Base-by-base conservation (phyloP, 352 stramenopile species). In the Globisporangium iwayamae region DNA sequence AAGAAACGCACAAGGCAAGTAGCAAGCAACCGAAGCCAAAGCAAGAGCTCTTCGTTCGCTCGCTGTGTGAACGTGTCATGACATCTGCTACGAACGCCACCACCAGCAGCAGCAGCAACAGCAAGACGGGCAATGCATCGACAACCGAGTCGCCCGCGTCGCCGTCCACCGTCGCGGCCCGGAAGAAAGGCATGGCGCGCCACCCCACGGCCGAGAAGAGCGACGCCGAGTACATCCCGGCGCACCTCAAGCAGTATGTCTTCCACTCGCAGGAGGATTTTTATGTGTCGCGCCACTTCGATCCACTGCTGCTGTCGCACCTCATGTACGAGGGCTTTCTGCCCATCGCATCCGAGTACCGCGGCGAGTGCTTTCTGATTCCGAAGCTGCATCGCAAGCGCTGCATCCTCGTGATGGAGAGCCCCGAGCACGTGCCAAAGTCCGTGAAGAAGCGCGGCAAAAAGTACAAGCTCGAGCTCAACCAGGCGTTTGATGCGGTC, bases 311-410 rank as follows among this genome's bases (percentile, higher is more conserved):
- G 47, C 73, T 98, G 32, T 82, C 77, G 50, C 90, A 97, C 67
- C 77, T 98, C 54, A 98, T 98, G 90, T 89, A 79, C 60, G 90
- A 98, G 68, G 94, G 94, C n/a, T 98, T 98, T 62, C 74, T 98
- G 60, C 94, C 94, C 34, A 98, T 98, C 65, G 94, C 94, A 4
- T 96, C 89, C 39, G 78, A 94, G 48, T 89, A 83, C 70, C 73
- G 77, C 32, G 75, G 66, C 32, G 69, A 81, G 47, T 83, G 74
- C 51, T 89, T 94, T 60, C 67, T 97, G 47, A 65, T 97, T 56
- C 90, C 91, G 11, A 97, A 97, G 68, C 76, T 98, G 50, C 90
- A 98, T 66, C 74, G 87, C 46, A 75, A 96, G 71, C 87, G 94
- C 46, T 98, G 89, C 69, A 81, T 97, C 10, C 69, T 97, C 56